Base-by-base conservation (phyloP, 257 asterid species). In the Apocynum venetum region DNA sequence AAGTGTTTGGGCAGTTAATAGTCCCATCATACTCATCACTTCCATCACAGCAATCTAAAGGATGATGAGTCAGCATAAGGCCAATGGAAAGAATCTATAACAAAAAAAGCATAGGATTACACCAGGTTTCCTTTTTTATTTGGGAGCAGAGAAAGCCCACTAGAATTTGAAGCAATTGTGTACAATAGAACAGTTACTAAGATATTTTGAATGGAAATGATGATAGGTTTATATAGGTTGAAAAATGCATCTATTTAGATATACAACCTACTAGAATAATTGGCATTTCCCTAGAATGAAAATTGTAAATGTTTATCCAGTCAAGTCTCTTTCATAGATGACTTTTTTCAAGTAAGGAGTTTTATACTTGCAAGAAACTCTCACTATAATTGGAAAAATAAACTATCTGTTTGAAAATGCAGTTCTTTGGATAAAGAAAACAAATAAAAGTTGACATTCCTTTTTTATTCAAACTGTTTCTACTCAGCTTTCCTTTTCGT, bases 41-140 rank as follows among this genome's bases (percentile, higher is more conserved):
- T 85, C 98, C 99, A 85, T 95, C 99, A 79, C 99, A 91, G 83
- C 99, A 95, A 85, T 95, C 99, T 93, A 75, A 76, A 83, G 72
- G 60, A 81, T 44, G 55, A 65, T 43, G 57, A 73, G 81, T 79
- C 57, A 79, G 72, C 56, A 77, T 69, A 78, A 71, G 59, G 75
- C 74, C 70, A 75, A 48, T 25, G 76, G 13, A 63, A 75, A 80
- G 35, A 72, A 70, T 57, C 11, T 44, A 56, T 13, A 40, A 55
- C 17, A 15, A 65, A 17, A 15, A 17, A 53, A 53, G 68, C 40
- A 25, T 38, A 17, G 8, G 41, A 48, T 47, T 4, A 19, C 25
- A 25, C 73, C 19, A 6, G 61, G 59, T 25, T 43, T 67, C 19
- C 51, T 67, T 40, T 67, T 7, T 53, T 41, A 3, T 41, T 20